Evolutionary conservation across 2,329 filamentous ascomycete species (phyloP), one percentile per base, ranked within the genome.

Genomic region (Diaporthe amygdali): DNA sequence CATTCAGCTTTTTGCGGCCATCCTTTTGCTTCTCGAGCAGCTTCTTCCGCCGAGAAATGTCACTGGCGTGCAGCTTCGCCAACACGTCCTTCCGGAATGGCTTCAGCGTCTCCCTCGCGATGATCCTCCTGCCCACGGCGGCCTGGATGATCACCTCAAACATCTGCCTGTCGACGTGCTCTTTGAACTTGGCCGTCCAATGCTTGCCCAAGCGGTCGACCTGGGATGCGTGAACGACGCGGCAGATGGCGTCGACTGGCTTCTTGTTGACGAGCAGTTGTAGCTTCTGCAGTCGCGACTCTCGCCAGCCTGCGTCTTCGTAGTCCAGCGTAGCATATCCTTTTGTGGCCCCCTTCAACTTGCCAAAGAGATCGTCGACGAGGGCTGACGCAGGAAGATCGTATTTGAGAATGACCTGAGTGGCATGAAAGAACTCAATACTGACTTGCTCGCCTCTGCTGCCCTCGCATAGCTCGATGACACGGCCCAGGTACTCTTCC

Each of bases 301-400:
- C 84, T 27, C 92, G 90, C 89, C 95, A 99, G 0, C 94, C 96
- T 0, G 95, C 93, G 76, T 99, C 96, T 83, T 99, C 96, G 80
- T 99, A 99, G 81, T 99, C 96, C 6, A 99, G 88, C 44, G 93
- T 96, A 0, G 96, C 96, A 77, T 99, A 99, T 14, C 96, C 96
- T 80, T 97, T 98, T 2, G 95, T 98, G 0, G 91, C 89, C 46
- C 95, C 94, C 81, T 99, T 99, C 67, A 99, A 87, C 82, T 97
- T 98, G 66, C 96, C 96, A 80, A 99, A 99, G 79, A 99, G 92
- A 81, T 99, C 96, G 76, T 98, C 96, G 0, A 99, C 96, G 5
- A 99, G 86, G 68, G 97, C 94, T 2, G 95, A 91, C 0, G 97
- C 88, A 0, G 96, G 96, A 1, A 99, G 83, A 66, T 95, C 90